Evolutionary conservation across 306 rosid genomes (phyloP).

Genomic region (Quercus rubra): DNA sequence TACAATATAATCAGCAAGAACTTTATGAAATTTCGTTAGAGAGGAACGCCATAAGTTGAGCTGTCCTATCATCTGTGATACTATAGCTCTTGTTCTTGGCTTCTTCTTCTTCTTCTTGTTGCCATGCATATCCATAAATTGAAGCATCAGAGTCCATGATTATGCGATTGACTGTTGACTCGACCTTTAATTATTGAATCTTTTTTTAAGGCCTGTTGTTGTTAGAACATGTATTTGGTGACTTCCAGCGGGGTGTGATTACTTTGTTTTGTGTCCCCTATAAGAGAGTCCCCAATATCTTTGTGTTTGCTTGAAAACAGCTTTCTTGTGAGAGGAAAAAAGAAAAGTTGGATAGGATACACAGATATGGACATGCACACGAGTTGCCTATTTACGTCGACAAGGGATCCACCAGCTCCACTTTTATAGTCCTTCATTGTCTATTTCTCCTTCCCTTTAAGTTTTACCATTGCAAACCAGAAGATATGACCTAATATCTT

Average conservation of each 20-base stretch:
- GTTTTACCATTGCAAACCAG: not conserved
- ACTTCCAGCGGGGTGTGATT: slow-evolving; percentile 1
- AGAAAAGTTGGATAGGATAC: not conserved
- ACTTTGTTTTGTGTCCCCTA: not conserved
- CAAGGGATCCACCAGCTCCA: slow-evolving; percentile 1
- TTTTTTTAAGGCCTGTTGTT: not conserved
- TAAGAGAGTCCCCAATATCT: slow-evolving; percentile 4
- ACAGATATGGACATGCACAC: slow-evolving; percentile 18
- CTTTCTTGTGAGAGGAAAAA: not conserved
- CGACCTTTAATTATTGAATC: not conserved
- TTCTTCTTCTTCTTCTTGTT: not conserved
- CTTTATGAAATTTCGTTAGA: not conserved
- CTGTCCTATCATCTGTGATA: not conserved
- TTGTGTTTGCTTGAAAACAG: not conserved
- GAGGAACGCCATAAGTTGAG: not conserved
- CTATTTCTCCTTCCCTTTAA: not conserved
- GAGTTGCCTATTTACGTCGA: not conserved
- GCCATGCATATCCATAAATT: not conserved
- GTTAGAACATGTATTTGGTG: not conserved
- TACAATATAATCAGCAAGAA: not conserved
- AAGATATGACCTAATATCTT: not conserved
- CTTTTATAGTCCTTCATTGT: not conserved
- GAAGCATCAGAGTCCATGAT: not conserved
- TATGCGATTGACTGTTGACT: not conserved
- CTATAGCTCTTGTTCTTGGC: not conserved